phyloP scores from a whole-genome alignment of 192 early-diverging fungal genomes.

The Ambispora gerdemannii region DNA sequence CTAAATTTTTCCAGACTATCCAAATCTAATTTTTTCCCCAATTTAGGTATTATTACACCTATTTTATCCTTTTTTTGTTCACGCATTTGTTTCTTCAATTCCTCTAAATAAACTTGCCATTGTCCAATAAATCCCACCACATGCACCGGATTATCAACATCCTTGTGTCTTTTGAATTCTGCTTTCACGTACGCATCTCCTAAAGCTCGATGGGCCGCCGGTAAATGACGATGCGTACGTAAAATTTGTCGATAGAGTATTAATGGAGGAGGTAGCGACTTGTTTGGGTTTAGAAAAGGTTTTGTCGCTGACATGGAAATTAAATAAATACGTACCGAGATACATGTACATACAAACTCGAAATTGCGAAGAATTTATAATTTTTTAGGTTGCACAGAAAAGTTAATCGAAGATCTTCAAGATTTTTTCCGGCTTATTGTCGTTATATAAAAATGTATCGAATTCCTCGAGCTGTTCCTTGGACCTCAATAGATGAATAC shows the following conservation, averaged over 20 bases:
- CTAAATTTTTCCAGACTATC: constrained; percentile 49
- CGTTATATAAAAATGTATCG: constrained; percentile 36
- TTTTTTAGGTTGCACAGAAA: too few species aligned
- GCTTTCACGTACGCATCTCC: constrained; percentile 62
- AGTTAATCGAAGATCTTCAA: too few species aligned
- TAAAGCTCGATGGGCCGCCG: constrained; percentile 48
- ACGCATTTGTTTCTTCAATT: constrained; percentile 4
- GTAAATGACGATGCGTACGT: constrained; percentile 45
- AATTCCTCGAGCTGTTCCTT: constrained; percentile 58
- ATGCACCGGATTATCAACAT: constrained; percentile 52
- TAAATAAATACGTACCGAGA: too few species aligned
- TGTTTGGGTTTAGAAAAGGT: neutral
- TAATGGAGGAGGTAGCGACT: constrained; percentile 49
- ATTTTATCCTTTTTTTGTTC: constrained; percentile 30
- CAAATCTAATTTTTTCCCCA: constrained; percentile 44
- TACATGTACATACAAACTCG: too few species aligned
- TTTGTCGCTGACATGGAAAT: constrained; percentile 7
- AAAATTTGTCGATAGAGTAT: constrained; percentile 54
- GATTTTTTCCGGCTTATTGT: too few species aligned
- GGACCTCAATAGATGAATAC: constrained; percentile 58
- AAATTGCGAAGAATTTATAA: too few species aligned
- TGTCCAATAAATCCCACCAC: constrained; percentile 57
- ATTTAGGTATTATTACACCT: constrained; percentile 24
- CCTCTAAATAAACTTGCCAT: constrained; percentile 50
- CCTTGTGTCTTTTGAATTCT: constrained; percentile 55